These are phyloP conservation scores for Excoecaria agallocha DNA, from an alignment of 345 rosid genomes.

Conservation along the genomic window DNA sequence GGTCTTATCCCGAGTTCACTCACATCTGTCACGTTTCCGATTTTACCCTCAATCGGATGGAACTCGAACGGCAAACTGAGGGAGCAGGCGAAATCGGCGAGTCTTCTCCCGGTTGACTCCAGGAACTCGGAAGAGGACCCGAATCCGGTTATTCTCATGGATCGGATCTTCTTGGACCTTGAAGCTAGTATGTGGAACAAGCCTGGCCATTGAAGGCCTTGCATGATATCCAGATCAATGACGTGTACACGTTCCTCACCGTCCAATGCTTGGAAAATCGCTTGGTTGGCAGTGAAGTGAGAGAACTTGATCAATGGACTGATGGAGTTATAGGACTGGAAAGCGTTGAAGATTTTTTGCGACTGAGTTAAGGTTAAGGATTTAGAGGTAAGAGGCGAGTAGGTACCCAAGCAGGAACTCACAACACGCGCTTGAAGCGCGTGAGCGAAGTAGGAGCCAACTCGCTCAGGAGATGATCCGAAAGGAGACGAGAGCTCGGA, in stretches of 20 bases:
- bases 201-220: conserved; percentile 99
- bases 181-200: conserved; percentile 94
- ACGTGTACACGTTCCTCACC: conserved; percentile 83
- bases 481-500: conserved; percentile 78
- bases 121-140: conserved; percentile 78
- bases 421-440: conserved; percentile 86
- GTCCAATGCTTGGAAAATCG: conserved; percentile 76
- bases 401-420: conserved; percentile 58
- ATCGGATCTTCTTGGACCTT: conserved; percentile 66
- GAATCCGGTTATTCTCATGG: conserved; percentile 81
- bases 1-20: conserved; percentile 57
- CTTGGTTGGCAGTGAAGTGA: conserved; percentile 96
- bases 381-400: conserved; percentile 46
- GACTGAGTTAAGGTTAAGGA: conserved; percentile 52
- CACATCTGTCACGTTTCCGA: conserved; percentile 53
- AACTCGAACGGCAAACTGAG: conserved; percentile 81
- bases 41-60: conserved; percentile 72
- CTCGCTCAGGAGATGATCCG: conserved; percentile 85
- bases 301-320: conserved; percentile 79
- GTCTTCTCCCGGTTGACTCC: conserved; percentile 75
- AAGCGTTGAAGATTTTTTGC: conserved; percentile 68
- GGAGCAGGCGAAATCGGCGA: conserved; percentile 78
- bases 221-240: conserved; percentile 94
- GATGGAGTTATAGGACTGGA: conserved; percentile 79
- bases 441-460: conserved; percentile 81